These are phyloP conservation scores for Globisporangium apiculatum DNA, from an alignment of 352 stramenopile genomes.

Conservation along the genomic window DNA sequence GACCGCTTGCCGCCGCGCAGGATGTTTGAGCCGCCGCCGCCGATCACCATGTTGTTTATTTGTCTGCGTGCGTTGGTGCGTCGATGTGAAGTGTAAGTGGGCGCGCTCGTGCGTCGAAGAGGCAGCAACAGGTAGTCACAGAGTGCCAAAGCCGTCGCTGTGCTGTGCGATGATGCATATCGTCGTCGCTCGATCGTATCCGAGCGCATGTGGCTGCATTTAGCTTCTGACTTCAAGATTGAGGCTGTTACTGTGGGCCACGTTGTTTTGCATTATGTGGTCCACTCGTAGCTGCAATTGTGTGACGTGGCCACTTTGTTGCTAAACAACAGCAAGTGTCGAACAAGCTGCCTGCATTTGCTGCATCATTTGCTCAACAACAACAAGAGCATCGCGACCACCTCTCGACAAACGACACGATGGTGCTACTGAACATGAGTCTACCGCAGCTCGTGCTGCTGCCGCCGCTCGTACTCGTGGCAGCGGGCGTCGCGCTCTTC, in stretches of 20 bases:
- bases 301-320: too few relatives aligned
- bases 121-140: background rate
- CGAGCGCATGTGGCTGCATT: too few relatives aligned
- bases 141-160: too few relatives aligned
- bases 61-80: too few relatives aligned
- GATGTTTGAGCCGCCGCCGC: conserved; percentile 72
- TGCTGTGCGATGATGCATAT: too few relatives aligned
- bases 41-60: conserved; percentile 22
- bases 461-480: conserved; percentile 61
- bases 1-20: conserved; percentile 69
- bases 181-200: too few relatives aligned
- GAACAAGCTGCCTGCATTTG: too few relatives aligned
- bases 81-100: background rate
- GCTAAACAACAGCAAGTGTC: too few relatives aligned
- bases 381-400: background rate
- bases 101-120: background rate
- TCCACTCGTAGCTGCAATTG: too few relatives aligned
- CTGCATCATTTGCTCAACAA: background rate
- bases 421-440: conserved; percentile 40
- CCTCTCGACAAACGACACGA: background rate
- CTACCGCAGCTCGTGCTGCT: conserved; percentile 61
- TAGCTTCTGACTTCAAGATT: too few relatives aligned
- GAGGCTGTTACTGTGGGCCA: too few relatives aligned
- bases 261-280: too few relatives aligned
- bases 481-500: conserved; percentile 61